A percentile compares a stretch with the other conserved stretches of the same genome.
phyloP scores from a whole-genome alignment of 2,329 filamentous ascomycete species.

The Diaporthe vaccinii region DNA sequence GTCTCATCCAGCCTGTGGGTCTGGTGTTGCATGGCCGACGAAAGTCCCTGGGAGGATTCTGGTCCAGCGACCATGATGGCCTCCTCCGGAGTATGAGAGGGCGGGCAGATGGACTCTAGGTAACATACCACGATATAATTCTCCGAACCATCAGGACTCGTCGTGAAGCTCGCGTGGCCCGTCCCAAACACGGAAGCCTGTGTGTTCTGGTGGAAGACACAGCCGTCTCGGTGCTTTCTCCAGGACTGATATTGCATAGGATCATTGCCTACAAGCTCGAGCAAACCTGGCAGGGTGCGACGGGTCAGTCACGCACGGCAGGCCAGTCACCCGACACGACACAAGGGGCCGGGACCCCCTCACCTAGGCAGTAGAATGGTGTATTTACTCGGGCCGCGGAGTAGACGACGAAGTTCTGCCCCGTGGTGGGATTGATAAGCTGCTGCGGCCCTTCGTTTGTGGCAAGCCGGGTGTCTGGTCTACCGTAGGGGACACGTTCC shows the following conservation, averaged over 20 bases:
- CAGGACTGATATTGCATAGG: constrained; percentile 54
- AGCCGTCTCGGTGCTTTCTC: constrained; percentile 51
- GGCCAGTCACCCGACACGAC: no score
- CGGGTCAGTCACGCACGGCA: not conserved
- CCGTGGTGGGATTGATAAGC: constrained; percentile 53
- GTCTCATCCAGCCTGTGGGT: not conserved
- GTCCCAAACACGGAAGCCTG: constrained; percentile 50
- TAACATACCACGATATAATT: constrained; percentile 48
- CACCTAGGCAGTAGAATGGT: constrained; percentile 52
- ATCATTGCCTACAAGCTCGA: constrained; percentile 53
- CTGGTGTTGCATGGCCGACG: not conserved
- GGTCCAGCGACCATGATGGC: not conserved
- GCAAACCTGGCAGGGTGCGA: constrained; percentile 44
- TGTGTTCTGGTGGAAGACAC: constrained; percentile 54
- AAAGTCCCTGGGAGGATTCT: not conserved
- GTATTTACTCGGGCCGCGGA: constrained; percentile 55
- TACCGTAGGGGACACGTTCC: constrained; percentile 53
- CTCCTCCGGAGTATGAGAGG: not conserved
- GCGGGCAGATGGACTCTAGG: not conserved
- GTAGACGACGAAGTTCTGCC: constrained; percentile 53
- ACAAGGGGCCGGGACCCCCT: not conserved
- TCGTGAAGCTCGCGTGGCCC: constrained; percentile 53
- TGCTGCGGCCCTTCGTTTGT: constrained; percentile 54
- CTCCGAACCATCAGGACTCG: constrained; percentile 51
- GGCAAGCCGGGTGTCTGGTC: constrained; percentile 49